Evolutionary conservation across 495 filamentous ascomycete species (phyloP).

Genomic region (Aspergillus heteromorphus): DNA sequence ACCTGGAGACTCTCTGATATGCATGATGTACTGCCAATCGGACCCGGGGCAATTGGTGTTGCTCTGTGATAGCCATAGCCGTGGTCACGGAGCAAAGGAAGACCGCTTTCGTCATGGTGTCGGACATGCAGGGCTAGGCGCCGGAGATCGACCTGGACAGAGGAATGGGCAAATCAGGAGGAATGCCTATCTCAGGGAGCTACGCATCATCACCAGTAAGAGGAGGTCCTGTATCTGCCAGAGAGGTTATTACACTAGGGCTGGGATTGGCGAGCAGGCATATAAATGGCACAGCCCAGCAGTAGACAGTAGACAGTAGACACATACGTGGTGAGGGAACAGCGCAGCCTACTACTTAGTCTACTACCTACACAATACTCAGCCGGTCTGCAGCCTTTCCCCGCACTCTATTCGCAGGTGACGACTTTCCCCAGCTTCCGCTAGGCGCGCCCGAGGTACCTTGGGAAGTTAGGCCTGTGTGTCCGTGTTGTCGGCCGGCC

Average conservation of each 20-base stretch:
- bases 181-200: neutral
- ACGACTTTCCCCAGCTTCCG: constrained; percentile 22
- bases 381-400: constrained; percentile 4
- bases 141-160: neutral
- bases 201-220: neutral
- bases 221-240: neutral
- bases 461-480: constrained; percentile 18
- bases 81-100: neutral
- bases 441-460: constrained; percentile 10
- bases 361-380: neutral
- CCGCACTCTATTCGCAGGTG: constrained; percentile 10
- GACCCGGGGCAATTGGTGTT: neutral
- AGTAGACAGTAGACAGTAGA: no score
- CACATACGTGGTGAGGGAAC: neutral
- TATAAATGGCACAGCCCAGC: neutral
- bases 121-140: neutral
- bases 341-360: neutral
- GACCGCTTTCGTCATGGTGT: constrained; percentile 5
- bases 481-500: no score
- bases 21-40: neutral
- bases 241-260: constrained; percentile 8
- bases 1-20: neutral
- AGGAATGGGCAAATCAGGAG: neutral
- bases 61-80: neutral
- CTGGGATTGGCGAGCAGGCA: constrained; percentile 1